Evolutionary conservation across 176 grass and related monocot species (phyloP).

Genomic region (Ananas comosus): DNA sequence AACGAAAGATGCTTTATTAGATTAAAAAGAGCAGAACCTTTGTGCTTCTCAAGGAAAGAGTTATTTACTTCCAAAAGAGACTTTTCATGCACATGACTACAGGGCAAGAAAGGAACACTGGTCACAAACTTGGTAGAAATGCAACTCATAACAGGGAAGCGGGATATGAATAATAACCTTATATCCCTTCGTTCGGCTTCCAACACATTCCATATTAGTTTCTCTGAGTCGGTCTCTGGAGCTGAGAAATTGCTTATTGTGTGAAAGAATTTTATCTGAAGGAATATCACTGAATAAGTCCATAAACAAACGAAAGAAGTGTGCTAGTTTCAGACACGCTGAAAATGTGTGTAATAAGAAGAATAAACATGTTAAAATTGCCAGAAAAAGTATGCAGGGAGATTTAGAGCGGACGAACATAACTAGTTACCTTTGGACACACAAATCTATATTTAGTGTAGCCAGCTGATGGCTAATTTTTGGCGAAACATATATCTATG

Average conservation of each 20-base stretch:
- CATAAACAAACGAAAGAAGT: neutral
- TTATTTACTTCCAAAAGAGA: conserved; percentile 77
- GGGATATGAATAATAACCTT: conserved; percentile 44
- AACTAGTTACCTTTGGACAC: neutral
- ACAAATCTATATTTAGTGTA: too few relatives aligned
- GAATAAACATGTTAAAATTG: neutral
- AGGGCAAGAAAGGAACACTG: conserved; percentile 13
- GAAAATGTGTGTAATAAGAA: neutral
- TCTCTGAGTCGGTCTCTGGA: conserved; percentile 71
- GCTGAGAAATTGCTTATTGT: conserved; percentile 59
- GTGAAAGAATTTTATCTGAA: conserved; percentile 89
- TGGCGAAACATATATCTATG: too few relatives aligned
- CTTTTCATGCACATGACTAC: conserved; percentile 77
- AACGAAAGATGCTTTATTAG: neutral
- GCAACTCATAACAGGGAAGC: neutral
- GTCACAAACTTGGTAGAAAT: conserved; percentile 10
- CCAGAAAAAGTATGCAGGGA: neutral
- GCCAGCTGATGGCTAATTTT: too few relatives aligned
- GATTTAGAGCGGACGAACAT: neutral
- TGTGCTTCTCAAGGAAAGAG: conserved; percentile 75
- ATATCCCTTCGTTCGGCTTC: conserved; percentile 69
- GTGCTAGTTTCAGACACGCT: neutral
- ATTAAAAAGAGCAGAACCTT: conserved; percentile 34
- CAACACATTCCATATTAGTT: conserved; percentile 81
- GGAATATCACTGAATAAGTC: conserved; percentile 2